Conservation (phyloP, 495 filamentous ascomycete species). For the Talaromyces wortmannii region DNA sequence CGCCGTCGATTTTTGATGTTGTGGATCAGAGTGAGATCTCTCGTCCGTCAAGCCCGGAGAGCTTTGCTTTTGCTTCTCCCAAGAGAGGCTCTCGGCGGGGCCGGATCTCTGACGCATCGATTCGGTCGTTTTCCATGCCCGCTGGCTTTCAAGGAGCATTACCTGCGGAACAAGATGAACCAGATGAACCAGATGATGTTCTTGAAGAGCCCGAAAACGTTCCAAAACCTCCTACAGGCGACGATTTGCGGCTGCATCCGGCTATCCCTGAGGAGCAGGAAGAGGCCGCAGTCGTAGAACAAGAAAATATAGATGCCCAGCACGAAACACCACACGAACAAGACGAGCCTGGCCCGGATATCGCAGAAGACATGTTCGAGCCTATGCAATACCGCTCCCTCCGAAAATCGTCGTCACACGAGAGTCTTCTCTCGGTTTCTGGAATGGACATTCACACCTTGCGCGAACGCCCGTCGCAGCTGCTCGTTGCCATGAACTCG, state of each 20-base stretch:
- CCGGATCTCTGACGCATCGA: slow-evolving; percentile 45
- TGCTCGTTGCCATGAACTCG: slow-evolving; percentile 9
- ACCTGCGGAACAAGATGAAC: background rate
- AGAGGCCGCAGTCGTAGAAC: slow-evolving; percentile 4
- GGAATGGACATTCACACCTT: slow-evolving; percentile 46
- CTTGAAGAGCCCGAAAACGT: slow-evolving; percentile 15
- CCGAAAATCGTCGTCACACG: slow-evolving; percentile 39
- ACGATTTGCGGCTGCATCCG: slow-evolving; percentile 16
- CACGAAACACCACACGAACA: slow-evolving; percentile 2
- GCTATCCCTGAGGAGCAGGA: slow-evolving; percentile 39
- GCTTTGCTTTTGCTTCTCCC: slow-evolving; percentile 49
- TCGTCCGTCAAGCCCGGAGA: slow-evolving; percentile 69
- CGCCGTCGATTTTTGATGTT: slow-evolving; percentile 73
- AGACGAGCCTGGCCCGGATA: slow-evolving; percentile 9
- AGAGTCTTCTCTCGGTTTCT: slow-evolving; percentile 43
- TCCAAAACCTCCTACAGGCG: slow-evolving; percentile 1
- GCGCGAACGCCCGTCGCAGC: slow-evolving; percentile 23
- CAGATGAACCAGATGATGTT: background rate
- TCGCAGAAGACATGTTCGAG: slow-evolving; percentile 8
- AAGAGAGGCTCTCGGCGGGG: slow-evolving; percentile 40
- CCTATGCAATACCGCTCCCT: slow-evolving; percentile 16
- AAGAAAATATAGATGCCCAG: slow-evolving; percentile 5
- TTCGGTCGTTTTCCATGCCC: slow-evolving; percentile 33
- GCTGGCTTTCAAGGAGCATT: background rate
- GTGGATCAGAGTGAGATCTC: slow-evolving; percentile 51